phyloP scores from a whole-genome alignment of 495 filamentous ascomycete genomes.

The Penicillium coprophilum region DNA sequence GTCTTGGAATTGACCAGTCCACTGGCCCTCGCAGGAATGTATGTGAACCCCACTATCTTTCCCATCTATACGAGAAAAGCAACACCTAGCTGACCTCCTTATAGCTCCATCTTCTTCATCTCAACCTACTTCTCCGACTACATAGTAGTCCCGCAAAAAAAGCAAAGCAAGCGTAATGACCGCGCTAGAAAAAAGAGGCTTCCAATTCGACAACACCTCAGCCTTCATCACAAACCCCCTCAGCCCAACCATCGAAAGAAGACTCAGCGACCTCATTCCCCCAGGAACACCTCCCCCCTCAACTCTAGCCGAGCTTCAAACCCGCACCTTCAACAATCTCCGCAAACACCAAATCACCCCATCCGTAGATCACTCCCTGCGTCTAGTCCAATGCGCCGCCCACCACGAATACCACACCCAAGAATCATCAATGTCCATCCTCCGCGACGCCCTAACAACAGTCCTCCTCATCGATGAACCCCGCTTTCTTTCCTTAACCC shows the following conservation, averaged over 20 bases:
- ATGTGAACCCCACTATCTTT: conserved; percentile 27
- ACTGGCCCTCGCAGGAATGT: conserved; percentile 88
- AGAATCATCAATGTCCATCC: conserved; percentile 46
- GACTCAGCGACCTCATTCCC: conserved; percentile 36
- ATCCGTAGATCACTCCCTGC: conserved; percentile 62
- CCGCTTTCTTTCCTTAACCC: conserved; percentile 79
- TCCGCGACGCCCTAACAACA: conserved; percentile 44
- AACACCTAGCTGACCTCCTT: conserved; percentile 1
- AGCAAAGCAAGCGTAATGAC: conserved; percentile 69
- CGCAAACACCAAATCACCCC: conserved; percentile 73
- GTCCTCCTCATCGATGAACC: conserved; percentile 65
- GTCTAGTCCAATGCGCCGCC: conserved; percentile 82
- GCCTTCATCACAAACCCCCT: conserved; percentile 60
- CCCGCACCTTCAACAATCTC: conserved; percentile 74
- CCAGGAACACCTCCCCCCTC: conserved; percentile 76
- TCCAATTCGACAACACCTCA: conserved; percentile 75
- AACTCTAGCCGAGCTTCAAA: conserved; percentile 74
- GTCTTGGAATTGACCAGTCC: conserved; percentile 91
- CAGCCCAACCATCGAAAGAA: conserved; percentile 31
- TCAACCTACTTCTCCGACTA: conserved; percentile 98
- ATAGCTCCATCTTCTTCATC: conserved; percentile 92
- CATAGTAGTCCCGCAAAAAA: conserved; percentile 82
- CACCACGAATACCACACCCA: conserved; percentile 51
- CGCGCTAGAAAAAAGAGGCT: conserved; percentile 75
- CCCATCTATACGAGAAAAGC: background rate